Conservation (phyloP, 2,329 filamentous ascomycete species). For the Thelonectria discophora region DNA sequence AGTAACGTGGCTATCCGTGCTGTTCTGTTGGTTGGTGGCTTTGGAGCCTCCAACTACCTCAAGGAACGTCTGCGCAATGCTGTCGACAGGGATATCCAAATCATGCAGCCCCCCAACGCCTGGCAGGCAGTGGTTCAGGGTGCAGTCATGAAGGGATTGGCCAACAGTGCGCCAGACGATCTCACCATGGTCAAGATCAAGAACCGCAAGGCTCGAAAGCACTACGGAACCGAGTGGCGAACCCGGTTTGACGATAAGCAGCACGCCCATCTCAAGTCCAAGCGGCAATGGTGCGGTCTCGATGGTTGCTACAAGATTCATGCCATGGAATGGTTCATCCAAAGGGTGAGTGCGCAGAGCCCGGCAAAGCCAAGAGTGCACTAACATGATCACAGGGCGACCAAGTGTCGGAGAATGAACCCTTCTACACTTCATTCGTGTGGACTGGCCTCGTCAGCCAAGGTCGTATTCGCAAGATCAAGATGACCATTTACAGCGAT, state of each 20-base stretch:
- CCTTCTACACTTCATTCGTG: conserved; percentile 47
- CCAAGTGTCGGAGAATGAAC: conserved; percentile 51
- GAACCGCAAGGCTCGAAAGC: conserved; percentile 54
- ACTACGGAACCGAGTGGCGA: conserved; percentile 52
- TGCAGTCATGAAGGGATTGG: conserved; percentile 59
- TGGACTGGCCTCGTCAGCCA: conserved; percentile 45
- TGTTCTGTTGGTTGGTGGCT: conserved; percentile 57
- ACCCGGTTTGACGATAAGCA: conserved; percentile 43
- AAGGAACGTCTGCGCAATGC: conserved; percentile 50
- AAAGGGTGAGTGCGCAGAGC: conserved; percentile 39
- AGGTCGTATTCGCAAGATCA: conserved; percentile 47
- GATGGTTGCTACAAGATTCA: conserved; percentile 50
- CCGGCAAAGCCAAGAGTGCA: not conserved
- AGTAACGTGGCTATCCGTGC: conserved; percentile 50
- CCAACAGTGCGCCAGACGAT: conserved; percentile 46
- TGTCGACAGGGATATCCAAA: conserved; percentile 47
- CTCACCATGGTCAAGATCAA: conserved; percentile 50
- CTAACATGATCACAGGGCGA: conserved; percentile 44
- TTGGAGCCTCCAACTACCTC: conserved; percentile 56
- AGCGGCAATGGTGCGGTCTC: conserved; percentile 49
- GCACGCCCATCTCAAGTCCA: conserved; percentile 45
- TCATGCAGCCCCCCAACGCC: conserved; percentile 57
- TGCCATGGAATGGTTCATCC: conserved; percentile 57
- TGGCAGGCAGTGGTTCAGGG: conserved; percentile 60
- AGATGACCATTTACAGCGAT: conserved; percentile 50